Conservation (phyloP, 2,329 filamentous ascomycete species). For the Xylariaceae sp. region DNA sequence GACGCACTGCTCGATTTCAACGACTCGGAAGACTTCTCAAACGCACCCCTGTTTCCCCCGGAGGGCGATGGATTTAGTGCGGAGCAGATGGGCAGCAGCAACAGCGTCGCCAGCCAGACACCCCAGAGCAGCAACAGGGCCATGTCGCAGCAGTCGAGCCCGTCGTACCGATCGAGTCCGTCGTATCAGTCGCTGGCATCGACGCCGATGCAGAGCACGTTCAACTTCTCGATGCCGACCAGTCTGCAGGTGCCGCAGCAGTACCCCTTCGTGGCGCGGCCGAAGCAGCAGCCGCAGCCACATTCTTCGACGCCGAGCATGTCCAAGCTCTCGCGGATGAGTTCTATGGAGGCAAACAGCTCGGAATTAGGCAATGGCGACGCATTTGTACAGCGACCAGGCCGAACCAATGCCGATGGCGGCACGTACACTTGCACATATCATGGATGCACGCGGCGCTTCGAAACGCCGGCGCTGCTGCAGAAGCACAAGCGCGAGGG, state of each 20-base stretch:
- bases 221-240: slow-evolving; percentile 30
- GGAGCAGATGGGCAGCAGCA: slow-evolving; percentile 18
- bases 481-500: slow-evolving; percentile 95
- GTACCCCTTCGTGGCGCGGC: slow-evolving; percentile 29
- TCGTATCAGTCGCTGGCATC: slow-evolving; percentile 19
- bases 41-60: slow-evolving; percentile 66
- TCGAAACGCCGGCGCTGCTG: slow-evolving; percentile 77
- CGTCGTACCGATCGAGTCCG: slow-evolving; percentile 8
- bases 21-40: slow-evolving; percentile 62
- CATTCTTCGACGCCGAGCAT: slow-evolving; percentile 31
- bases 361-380: slow-evolving; percentile 28
- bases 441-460: slow-evolving; percentile 80
- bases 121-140: slow-evolving; percentile 2
- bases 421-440: slow-evolving; percentile 97
- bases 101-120: slow-evolving; percentile 3
- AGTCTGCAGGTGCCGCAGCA: slow-evolving; percentile 26
- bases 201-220: slow-evolving; percentile 20
- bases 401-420: slow-evolving; percentile 61
- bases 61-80: slow-evolving; percentile 38
- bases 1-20: slow-evolving; percentile 83
- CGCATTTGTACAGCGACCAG: slow-evolving; percentile 41
- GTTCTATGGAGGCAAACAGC: slow-evolving; percentile 34
- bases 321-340: slow-evolving; percentile 32
- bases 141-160: slow-evolving; percentile 17
- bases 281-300: slow-evolving; percentile 24